Evolutionary conservation across 345 rosid species (phyloP).

Genomic region (Mallotus nudiflorus): DNA sequence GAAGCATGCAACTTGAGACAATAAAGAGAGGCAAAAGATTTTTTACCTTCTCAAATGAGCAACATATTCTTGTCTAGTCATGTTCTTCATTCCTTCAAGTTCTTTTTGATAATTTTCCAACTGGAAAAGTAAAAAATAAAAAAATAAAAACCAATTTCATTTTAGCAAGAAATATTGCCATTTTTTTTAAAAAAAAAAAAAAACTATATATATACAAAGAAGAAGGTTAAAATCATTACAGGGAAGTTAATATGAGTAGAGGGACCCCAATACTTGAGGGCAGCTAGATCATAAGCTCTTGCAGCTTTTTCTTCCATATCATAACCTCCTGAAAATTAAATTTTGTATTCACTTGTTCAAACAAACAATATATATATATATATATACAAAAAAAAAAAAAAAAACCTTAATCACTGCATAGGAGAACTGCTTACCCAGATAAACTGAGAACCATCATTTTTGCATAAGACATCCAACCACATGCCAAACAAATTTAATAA

Average conservation of each 20-base stretch:
- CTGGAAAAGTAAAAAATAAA: conserved; percentile 38
- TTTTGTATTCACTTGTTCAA: conserved; percentile 33
- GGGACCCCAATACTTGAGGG: conserved; percentile 99
- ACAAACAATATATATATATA: neutral
- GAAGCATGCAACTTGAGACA: neutral
- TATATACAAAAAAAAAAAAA: too few species aligned
- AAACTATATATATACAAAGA: conserved; percentile 11
- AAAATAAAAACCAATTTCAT: neutral
- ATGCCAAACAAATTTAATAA: conserved; percentile 27
- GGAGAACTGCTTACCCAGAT: conserved; percentile 65
- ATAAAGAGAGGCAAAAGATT: neutral
- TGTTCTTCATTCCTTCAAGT: conserved; percentile 78
- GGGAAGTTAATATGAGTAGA: conserved; percentile 86
- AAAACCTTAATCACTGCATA: conserved; percentile 8
- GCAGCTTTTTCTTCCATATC: conserved; percentile 99
- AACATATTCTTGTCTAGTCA: conserved; percentile 90
- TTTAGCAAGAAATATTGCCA: conserved; percentile 15
- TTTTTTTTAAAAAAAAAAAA: too few species aligned
- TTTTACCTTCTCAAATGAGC: conserved; percentile 81
- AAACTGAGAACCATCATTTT: conserved; percentile 61
- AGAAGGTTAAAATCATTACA: conserved; percentile 38
- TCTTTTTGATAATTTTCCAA: conserved; percentile 76
- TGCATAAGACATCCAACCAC: conserved; percentile 26
- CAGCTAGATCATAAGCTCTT: conserved; percentile 94
- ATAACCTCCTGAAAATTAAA: conserved; percentile 75